A percentile compares a stretch with the other conserved stretches of the same genome.
phyloP scores from a whole-genome alignment of 2,329 filamentous ascomycete species.

The Lachnellula hyalina region DNA sequence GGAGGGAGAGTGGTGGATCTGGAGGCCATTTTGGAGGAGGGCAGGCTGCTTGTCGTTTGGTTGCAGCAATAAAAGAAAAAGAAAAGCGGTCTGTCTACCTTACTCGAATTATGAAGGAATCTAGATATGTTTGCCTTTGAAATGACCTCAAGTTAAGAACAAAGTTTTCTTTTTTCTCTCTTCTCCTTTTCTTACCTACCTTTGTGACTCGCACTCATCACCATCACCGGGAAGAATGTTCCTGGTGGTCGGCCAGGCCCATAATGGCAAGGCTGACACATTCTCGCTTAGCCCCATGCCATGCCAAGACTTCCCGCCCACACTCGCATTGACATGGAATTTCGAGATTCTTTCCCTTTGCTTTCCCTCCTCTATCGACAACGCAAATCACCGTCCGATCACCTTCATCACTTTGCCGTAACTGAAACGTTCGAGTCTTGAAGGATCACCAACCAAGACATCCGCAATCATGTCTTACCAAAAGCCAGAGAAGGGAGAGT shows the following conservation, averaged over 20 bases:
- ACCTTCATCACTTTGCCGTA: slow-evolving; percentile 79
- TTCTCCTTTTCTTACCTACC: too few species aligned
- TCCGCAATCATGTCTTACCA: slow-evolving; percentile 74
- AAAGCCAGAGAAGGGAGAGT: slow-evolving; percentile 84
- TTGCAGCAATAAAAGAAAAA: neutral
- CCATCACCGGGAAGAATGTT: neutral
- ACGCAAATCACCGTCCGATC: slow-evolving; percentile 6
- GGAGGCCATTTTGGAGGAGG: slow-evolving; percentile 33
- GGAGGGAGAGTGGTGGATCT: slow-evolving; percentile 49
- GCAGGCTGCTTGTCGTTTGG: neutral
- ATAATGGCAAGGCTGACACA: slow-evolving; percentile 12
- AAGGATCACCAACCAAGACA: slow-evolving; percentile 42
- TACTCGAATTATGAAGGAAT: neutral
- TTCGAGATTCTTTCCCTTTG: slow-evolving; percentile 1
- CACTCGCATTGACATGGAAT: slow-evolving; percentile 9
- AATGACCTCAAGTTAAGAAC: too few species aligned
- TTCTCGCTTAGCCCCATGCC: slow-evolving; percentile 13
- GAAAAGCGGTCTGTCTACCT: neutral
- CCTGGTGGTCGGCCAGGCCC: neutral
- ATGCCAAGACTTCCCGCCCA: slow-evolving; percentile 24
- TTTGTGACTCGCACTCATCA: too few species aligned
- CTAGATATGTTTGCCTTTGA: neutral
- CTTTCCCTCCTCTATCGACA: slow-evolving; percentile 5
- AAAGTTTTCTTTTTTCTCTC: neutral
- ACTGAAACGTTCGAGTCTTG: slow-evolving; percentile 74